phyloP scores from a whole-genome alignment of 306 rosid genomes.

The Crotalaria pallida region DNA sequence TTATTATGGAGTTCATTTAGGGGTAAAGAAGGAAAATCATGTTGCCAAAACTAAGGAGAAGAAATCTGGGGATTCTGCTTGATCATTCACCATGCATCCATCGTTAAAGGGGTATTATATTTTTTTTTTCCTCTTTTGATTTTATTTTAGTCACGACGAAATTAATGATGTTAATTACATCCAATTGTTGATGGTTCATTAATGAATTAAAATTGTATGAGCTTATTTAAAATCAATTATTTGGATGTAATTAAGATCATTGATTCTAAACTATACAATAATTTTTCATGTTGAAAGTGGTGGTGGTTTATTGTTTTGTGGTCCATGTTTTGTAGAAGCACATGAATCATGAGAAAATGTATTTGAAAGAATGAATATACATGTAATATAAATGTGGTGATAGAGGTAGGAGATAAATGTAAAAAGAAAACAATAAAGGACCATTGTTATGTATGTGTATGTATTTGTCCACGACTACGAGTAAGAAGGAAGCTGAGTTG shows the following conservation, averaged over 20 bases:
- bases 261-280: background rate
- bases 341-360: background rate
- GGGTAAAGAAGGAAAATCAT: slow-evolving; percentile 39
- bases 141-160: too few species aligned
- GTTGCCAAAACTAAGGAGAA: background rate
- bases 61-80: slow-evolving; percentile 39
- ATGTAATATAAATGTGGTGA: background rate
- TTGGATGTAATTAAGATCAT: too few species aligned
- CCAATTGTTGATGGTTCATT: too few species aligned
- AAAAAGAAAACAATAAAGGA: background rate
- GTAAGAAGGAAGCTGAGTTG: background rate
- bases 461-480: too few species aligned
- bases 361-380: background rate
- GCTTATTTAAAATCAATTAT: too few species aligned
- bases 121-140: too few species aligned
- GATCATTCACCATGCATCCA: slow-evolving; percentile 25
- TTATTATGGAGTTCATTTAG: slow-evolving; percentile 51
- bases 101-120: background rate
- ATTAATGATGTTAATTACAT: too few species aligned
- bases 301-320: background rate
- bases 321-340: slow-evolving; percentile 6
- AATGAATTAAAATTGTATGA: too few species aligned
- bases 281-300: background rate
- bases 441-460: background rate
- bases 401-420: background rate